Evolutionary conservation across 176 grass and related monocot genomes (phyloP).

Genomic region (Oryza meridionalis): DNA sequence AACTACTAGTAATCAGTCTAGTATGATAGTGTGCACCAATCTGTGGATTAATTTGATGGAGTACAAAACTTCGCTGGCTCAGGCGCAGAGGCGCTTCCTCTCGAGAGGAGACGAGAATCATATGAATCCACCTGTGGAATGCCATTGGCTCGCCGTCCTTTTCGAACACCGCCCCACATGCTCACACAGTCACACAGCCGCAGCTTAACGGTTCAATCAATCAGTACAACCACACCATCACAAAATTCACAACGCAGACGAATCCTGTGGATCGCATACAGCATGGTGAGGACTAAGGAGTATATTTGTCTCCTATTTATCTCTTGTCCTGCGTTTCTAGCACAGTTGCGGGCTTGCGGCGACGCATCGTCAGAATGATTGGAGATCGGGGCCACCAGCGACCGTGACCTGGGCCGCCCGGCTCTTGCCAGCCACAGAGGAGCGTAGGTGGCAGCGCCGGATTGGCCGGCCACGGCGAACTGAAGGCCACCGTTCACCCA

Average conservation of each 20-base stretch:
- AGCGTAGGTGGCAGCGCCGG: constrained; percentile 37
- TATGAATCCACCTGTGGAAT: neutral
- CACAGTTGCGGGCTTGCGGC: neutral
- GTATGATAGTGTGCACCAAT: too few species aligned
- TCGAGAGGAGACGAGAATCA: neutral
- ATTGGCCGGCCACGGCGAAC: constrained; percentile 23
- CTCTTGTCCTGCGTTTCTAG: neutral
- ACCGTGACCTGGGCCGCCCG: constrained; percentile 37
- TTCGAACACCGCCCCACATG: neutral
- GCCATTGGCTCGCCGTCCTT: constrained; percentile 21
- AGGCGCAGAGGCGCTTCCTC: neutral
- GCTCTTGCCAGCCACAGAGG: constrained; percentile 31
- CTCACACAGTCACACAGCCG: neutral
- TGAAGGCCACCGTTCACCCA: neutral
- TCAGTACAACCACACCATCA: neutral
- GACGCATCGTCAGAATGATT: constrained; percentile 34
- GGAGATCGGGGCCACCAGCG: neutral
- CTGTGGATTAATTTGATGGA: neutral
- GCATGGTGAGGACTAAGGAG: too few species aligned
- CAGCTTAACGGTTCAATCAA: neutral
- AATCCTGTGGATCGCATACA: neutral
- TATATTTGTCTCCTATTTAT: neutral
- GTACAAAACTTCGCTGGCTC: neutral
- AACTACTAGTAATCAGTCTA: too few species aligned
- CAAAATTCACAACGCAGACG: neutral